phyloP scores from a whole-genome alignment of 2,329 filamentous ascomycete species.

The Whalleya microplaca region DNA sequence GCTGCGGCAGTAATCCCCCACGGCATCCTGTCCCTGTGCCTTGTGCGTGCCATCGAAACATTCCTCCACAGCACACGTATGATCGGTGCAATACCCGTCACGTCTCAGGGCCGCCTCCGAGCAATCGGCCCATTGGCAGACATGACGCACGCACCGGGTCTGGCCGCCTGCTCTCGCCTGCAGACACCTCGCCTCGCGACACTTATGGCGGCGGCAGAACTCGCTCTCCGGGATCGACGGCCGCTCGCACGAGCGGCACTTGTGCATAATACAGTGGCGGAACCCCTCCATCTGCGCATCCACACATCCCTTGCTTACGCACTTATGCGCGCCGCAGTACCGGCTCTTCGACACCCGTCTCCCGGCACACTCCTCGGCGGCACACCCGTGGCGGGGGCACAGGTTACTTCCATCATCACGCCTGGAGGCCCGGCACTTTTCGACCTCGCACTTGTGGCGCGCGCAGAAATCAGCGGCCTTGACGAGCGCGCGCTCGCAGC shows the following conservation, averaged over 20 bases:
- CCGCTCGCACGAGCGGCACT: conserved; percentile 18
- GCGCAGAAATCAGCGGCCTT: conserved; percentile 14
- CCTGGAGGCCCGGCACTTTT: conserved; percentile 13
- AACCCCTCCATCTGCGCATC: conserved; percentile 10
- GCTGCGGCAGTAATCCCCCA: conserved; percentile 8
- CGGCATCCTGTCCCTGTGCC: background rate
- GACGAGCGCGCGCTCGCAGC: conserved; percentile 4
- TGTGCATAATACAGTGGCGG: conserved; percentile 15
- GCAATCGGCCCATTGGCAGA: conserved; percentile 18
- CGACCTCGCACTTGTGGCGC: conserved; percentile 20
- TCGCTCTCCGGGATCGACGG: conserved; percentile 16
- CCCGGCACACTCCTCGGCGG: conserved; percentile 3
- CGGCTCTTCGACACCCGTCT: conserved; percentile 12
- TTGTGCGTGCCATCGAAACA: conserved; percentile 11
- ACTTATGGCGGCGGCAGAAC: conserved; percentile 24
- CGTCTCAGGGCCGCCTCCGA: conserved; percentile 9
- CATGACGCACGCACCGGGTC: conserved; percentile 16
- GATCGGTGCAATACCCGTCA: conserved; percentile 18
- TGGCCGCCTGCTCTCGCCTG: conserved; percentile 8
- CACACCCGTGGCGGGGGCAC: conserved; percentile 17
- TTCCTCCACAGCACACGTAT: conserved; percentile 15
- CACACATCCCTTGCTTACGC: conserved; percentile 17
- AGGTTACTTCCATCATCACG: conserved; percentile 7
- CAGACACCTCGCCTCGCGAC: conserved; percentile 11
- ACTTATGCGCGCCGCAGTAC: conserved; percentile 23